Percentiles rank a stretch among this genome's conserved stretches.
Evolutionary conservation across 768 basidiomycete species (phyloP).

Genomic region (Lactifluus subvellereus): DNA sequence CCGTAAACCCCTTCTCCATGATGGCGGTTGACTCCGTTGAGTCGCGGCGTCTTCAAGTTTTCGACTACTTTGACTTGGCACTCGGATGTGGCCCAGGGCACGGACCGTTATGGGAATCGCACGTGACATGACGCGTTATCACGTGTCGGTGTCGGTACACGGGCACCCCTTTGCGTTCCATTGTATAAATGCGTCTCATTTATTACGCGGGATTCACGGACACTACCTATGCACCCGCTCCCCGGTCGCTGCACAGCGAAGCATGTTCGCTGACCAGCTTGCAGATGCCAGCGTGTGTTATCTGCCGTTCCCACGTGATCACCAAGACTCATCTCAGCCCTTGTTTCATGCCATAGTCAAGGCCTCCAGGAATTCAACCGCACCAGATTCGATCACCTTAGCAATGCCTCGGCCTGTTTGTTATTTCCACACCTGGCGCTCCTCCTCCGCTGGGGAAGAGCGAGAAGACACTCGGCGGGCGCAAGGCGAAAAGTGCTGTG

Average conservation of each 20-base stretch:
- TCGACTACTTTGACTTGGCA: too few relatives aligned
- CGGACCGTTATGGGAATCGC: too few relatives aligned
- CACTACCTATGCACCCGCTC: not conserved
- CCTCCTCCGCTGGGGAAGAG: not conserved
- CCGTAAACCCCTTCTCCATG: too few relatives aligned
- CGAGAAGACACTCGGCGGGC: not conserved
- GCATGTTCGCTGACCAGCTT: constrained; percentile 1
- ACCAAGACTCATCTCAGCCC: not conserved
- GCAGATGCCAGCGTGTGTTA: constrained; percentile 7
- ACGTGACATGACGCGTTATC: not conserved
- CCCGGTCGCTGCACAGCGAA: not conserved
- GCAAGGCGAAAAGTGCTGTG: not conserved
- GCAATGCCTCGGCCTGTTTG: not conserved
- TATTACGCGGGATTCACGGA: not conserved
- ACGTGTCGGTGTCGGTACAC: too few relatives aligned
- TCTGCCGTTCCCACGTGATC: not conserved
- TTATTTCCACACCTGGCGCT: not conserved
- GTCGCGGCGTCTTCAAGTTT: too few relatives aligned
- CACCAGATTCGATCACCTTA: not conserved
- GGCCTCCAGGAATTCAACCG: too few relatives aligned
- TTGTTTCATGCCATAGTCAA: not conserved
- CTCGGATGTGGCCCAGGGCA: too few relatives aligned
- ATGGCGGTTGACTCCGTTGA: too few relatives aligned
- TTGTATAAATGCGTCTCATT: not conserved
- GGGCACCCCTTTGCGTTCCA: not conserved